Evolutionary conservation across 306 rosid genomes (phyloP).

Genomic region (Citrullus mucosospermus): DNA sequence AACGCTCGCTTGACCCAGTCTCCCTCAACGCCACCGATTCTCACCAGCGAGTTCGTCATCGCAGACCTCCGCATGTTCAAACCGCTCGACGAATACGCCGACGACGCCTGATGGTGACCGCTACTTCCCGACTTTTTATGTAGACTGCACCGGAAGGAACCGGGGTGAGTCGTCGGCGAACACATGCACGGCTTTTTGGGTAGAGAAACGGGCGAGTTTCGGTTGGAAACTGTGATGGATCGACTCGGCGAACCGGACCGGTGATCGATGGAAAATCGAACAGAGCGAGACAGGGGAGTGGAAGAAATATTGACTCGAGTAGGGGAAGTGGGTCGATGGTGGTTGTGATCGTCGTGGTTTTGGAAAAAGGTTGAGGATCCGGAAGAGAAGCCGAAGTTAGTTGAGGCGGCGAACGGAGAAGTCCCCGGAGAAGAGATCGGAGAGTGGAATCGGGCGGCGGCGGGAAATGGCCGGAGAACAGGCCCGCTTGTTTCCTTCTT

Average conservation of each 20-base stretch:
- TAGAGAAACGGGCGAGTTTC: conserved; percentile 33
- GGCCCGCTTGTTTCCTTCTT: conserved; percentile 55
- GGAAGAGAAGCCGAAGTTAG: conserved; percentile 44
- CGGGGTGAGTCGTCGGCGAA: conserved; percentile 79
- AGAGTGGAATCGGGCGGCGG: conserved; percentile 46
- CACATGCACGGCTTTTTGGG: conserved; percentile 70
- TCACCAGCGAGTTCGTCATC: conserved; percentile 79
- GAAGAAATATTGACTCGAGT: conserved; percentile 64
- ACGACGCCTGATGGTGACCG: conserved; percentile 5
- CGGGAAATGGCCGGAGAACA: conserved; percentile 54
- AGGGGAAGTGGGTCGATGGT: conserved; percentile 49
- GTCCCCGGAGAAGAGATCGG: conserved; percentile 29
- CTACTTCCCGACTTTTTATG: conserved; percentile 33
- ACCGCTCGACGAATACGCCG: conserved; percentile 37
- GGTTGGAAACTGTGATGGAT: conserved; percentile 40
- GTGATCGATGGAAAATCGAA: conserved; percentile 63
- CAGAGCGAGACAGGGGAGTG: conserved; percentile 28
- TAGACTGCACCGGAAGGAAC: conserved; percentile 76
- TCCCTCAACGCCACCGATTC: conserved; percentile 89
- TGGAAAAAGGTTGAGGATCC: conserved; percentile 33
- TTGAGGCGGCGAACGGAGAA: conserved; percentile 63
- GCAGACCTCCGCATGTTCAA: conserved; percentile 89
- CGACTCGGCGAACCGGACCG: conserved; percentile 69
- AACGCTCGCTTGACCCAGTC: conserved; percentile 89
- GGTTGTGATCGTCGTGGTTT: conserved; percentile 3